Evolutionary conservation across 1,284 basidiomycete genomes (phyloP), one percentile per base, ranked within the genome.

Genomic region (Amylostereum areolatum): DNA sequence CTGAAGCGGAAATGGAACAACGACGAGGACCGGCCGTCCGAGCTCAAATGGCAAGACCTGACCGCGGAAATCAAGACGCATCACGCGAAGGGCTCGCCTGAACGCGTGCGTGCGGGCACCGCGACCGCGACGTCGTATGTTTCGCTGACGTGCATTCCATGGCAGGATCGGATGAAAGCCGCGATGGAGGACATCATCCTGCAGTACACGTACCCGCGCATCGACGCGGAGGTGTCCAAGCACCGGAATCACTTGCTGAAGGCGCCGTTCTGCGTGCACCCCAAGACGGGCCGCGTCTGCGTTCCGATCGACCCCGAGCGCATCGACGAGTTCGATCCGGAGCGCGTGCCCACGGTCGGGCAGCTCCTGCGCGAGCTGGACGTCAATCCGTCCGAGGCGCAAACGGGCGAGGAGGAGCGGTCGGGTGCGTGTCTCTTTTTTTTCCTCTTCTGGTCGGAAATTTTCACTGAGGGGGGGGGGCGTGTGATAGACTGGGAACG

Each of bases 181-280:
- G 80, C 82, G 1, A 67, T 89, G 63, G 86, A 97, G 62, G 96
- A 98, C 58, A 81, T 98, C 50, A 76, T 97, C 50, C 73, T 99
- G 10, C 90, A 95, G 63, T 98, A 97, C 67, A 96, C 92, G 0
- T 99, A 99, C 65, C 96, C 97, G 2, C 85, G 96, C 12, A 81
- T 99, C 53, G 96, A 99, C 66, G 87, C 92, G 5, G 96, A 99
- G 66, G 96, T 99, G 11, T 95, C 94, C 2, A 97, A 98, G 63
- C 92, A 96, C 62, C 80, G 94, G 50, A 99, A 99, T 70, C 97
- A 99, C 71, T 78, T 99, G 72, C 82, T 99, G 54, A 99, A 99
- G 68, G 87, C 92, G 28, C 97, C 97, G 0, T 99, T 99, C 68
- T 97, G 94, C 63, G 76, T 99, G 0, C 96, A 99, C 67, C 96